Conservation (phyloP, 2,329 filamentous ascomycete species). For the Lachnellula willkommii region DNA sequence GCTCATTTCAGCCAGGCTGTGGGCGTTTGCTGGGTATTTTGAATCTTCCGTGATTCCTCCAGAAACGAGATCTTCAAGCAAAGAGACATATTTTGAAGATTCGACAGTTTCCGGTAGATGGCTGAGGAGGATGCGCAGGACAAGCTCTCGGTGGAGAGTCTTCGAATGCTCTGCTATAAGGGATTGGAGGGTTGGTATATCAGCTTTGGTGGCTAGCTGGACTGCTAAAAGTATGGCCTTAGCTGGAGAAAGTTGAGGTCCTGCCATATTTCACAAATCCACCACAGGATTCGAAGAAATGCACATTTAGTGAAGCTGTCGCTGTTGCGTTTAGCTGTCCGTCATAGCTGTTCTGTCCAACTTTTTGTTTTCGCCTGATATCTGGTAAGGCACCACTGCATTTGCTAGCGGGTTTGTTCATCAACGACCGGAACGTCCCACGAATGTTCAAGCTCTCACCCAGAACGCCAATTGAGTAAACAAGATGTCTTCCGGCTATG, state of each 20-base stretch:
- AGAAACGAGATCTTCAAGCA: conserved; percentile 50
- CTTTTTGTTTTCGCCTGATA: conserved; percentile 7
- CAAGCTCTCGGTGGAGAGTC: conserved; percentile 57
- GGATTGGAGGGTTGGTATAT: conserved; percentile 56
- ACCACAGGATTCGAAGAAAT: conserved; percentile 7
- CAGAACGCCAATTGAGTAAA: conserved; percentile 19
- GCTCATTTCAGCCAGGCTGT: conserved; percentile 52
- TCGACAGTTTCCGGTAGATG: conserved; percentile 68
- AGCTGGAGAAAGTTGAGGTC: conserved; percentile 50
- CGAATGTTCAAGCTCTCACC: conserved; percentile 3
- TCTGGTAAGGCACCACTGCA: conserved; percentile 17
- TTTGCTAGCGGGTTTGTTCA: conserved; percentile 2
- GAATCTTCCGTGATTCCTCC: conserved; percentile 28
- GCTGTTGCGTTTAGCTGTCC: conserved; percentile 2
- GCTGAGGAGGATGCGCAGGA: conserved; percentile 69
- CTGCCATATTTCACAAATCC: conserved; percentile 26
- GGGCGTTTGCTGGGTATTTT: conserved; percentile 46
- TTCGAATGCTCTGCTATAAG: conserved; percentile 53
- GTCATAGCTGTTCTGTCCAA: conserved; percentile 14
- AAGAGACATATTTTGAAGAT: conserved; percentile 56
- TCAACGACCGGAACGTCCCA: conserved; percentile 20
- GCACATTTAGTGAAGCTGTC: conserved; percentile 4
- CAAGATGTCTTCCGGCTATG: conserved; percentile 75
- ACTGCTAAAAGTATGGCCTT: conserved; percentile 70
- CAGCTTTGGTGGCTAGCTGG: conserved; percentile 60